These are phyloP conservation scores for Penicillium malachiteum DNA, from an alignment of 495 filamentous ascomycete species.

Conservation along the genomic window DNA sequence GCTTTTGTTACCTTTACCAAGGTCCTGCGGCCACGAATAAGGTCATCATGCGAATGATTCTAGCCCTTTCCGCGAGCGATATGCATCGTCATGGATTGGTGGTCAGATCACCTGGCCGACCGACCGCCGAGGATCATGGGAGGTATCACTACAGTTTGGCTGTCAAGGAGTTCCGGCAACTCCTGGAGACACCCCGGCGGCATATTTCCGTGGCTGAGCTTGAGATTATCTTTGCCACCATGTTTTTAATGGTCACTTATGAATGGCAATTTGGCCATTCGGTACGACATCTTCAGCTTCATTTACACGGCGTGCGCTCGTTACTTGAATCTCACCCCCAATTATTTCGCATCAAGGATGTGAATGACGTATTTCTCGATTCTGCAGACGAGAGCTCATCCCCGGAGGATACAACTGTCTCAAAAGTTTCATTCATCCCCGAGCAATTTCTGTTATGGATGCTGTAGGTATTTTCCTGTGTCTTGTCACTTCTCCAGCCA, in stretches of 20 bases:
- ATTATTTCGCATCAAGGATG: conserved; percentile 36
- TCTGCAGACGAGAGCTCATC: conserved; percentile 15
- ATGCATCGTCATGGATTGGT: conserved; percentile 41
- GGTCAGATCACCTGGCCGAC: conserved; percentile 29
- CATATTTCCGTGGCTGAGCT: conserved; percentile 30
- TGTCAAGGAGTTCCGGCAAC: conserved; percentile 44
- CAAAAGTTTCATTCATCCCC: conserved; percentile 38
- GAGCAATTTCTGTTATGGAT: conserved; percentile 44
- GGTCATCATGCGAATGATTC: conserved; percentile 46
- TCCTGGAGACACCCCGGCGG: conserved; percentile 33
- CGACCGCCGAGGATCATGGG: conserved; percentile 37
- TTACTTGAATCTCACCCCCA: conserved; percentile 40
- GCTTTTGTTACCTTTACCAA: conserved; percentile 41
- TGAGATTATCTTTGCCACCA: conserved; percentile 41
- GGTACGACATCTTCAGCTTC: conserved; percentile 41
- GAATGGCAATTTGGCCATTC: conserved; percentile 47
- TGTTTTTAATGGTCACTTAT: conserved; percentile 44
- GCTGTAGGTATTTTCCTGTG: conserved; percentile 16
- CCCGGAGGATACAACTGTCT: conserved; percentile 10
- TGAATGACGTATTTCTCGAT: conserved; percentile 33
- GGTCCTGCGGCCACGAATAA: conserved; percentile 38
- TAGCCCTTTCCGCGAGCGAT: conserved; percentile 40
- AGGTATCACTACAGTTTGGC: conserved; percentile 44
- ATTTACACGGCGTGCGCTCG: conserved; percentile 42
- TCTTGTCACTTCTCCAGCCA: background rate